phyloP scores from a whole-genome alignment of 169 alveolate genomes.

The Cryptosporidium ubiquitum region DNA sequence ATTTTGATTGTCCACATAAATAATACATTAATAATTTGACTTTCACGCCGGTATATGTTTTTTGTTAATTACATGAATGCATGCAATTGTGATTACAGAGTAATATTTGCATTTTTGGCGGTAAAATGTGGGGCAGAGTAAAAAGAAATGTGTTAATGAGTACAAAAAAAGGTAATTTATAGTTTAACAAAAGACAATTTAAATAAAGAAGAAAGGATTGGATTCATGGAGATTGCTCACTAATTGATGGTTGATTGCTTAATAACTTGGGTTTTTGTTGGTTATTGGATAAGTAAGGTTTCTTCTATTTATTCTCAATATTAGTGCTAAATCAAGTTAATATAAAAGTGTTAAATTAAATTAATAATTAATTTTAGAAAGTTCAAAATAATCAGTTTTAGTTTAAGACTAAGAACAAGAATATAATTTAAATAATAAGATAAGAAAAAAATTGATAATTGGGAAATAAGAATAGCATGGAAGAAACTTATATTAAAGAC shows the following conservation, averaged over 20 bases:
- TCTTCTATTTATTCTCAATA: too few species aligned
- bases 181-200: background rate
- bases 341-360: too few species aligned
- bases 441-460: background rate
- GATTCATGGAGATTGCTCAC: background rate
- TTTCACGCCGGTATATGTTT: background rate
- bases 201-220: background rate
- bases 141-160: background rate
- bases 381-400: background rate
- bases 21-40: background rate
- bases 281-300: background rate
- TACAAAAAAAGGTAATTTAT: background rate
- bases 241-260: background rate
- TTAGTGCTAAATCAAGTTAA: background rate
- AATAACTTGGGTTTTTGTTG: background rate
- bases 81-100: conserved; percentile 8
- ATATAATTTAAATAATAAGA: background rate
- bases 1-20: background rate
- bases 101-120: conserved; percentile 2
- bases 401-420: background rate
- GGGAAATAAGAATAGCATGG: conserved; percentile 18
- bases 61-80: background rate
- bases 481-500: conserved; percentile 20
- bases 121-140: conserved; percentile 12
- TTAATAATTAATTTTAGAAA: too few species aligned